phyloP scores from a whole-genome alignment of 78 protist genomes.

The Chrysochromulina parva region DNA sequence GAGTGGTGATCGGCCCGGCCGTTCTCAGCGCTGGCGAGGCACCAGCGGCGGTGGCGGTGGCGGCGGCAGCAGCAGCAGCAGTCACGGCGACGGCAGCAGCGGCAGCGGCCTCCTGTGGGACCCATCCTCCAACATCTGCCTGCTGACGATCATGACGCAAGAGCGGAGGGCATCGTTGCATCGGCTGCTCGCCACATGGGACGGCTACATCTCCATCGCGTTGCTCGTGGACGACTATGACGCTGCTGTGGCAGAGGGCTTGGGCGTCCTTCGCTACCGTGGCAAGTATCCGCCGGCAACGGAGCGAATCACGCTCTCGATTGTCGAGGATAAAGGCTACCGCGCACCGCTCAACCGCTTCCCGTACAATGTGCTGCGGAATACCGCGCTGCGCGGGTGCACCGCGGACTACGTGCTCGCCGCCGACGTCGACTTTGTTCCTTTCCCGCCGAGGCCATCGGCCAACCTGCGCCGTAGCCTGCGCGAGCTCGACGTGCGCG shows the following conservation, averaged over 20 bases:
- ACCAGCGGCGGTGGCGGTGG: too few species aligned
- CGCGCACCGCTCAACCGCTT: neutral
- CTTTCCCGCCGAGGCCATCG: neutral
- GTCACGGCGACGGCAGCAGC: too few species aligned
- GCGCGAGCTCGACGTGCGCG: neutral
- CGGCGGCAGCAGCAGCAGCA: too few species aligned
- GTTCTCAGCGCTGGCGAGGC: too few species aligned
- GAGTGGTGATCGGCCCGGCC: too few species aligned
- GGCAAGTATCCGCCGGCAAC: neutral
- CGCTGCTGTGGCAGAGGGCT: neutral
- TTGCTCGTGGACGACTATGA: neutral
- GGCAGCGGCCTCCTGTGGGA: neutral
- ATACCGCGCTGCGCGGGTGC: neutral
- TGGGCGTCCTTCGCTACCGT: neutral
- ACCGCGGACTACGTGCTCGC: neutral
- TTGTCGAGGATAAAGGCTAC: neutral
- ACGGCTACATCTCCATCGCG: constrained; percentile 8
- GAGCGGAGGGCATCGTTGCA: constrained; percentile 3
- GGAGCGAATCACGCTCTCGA: neutral
- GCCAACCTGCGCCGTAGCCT: neutral
- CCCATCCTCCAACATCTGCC: neutral
- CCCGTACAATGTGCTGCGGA: constrained; percentile 26
- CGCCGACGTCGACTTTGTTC: neutral
- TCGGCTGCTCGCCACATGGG: neutral
- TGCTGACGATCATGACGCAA: constrained; percentile 21